These are phyloP conservation scores for Licmophora abbreviata DNA, from an alignment of 108 stramenopile species.

Conservation along the genomic window DNA sequence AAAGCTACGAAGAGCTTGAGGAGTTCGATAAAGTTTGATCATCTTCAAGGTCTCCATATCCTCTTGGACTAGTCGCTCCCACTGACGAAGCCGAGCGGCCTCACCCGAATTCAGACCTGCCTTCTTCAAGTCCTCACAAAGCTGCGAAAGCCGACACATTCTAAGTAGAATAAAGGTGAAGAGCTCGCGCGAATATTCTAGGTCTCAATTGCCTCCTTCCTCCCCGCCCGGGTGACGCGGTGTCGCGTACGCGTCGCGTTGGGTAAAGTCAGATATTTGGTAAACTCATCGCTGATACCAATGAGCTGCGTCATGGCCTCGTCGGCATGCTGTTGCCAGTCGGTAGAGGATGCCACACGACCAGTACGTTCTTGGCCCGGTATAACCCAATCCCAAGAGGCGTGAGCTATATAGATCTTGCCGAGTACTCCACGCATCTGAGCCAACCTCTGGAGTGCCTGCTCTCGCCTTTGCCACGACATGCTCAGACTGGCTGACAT, in stretches of 20 bases:
- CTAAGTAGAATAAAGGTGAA: not conserved
- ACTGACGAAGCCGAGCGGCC: slow-evolving; percentile 66
- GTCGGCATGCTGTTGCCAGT: slow-evolving; percentile 46
- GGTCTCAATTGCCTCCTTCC: slow-evolving; percentile 26
- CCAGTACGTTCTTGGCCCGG: not conserved
- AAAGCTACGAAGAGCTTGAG: slow-evolving; percentile 70
- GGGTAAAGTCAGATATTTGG: slow-evolving; percentile 45
- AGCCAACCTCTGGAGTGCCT: slow-evolving; percentile 22
- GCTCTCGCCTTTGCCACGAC: slow-evolving; percentile 53
- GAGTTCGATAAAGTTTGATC: slow-evolving; percentile 75
- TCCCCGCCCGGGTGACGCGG: slow-evolving; percentile 26
- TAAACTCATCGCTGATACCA: slow-evolving; percentile 40
- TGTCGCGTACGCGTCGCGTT: slow-evolving; percentile 36
- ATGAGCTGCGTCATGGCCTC: slow-evolving; percentile 33
- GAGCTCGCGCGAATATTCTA: slow-evolving; percentile 1
- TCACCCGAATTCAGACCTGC: slow-evolving; percentile 55
- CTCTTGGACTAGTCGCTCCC: slow-evolving; percentile 35
- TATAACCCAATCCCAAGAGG: slow-evolving; percentile 4
- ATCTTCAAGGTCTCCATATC: slow-evolving; percentile 47
- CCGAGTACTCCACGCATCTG: not conserved
- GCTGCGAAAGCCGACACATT: not conserved
- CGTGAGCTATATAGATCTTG: not conserved
- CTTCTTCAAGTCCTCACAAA: slow-evolving; percentile 29
- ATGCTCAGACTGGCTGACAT: slow-evolving; percentile 46
- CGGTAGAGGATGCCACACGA: slow-evolving; percentile 7